A percentile compares a stretch with the other conserved stretches of the same genome.
Conservation (phyloP, 805 yeast species). For the Saccharomycopsis oosterbeekiorum region DNA sequence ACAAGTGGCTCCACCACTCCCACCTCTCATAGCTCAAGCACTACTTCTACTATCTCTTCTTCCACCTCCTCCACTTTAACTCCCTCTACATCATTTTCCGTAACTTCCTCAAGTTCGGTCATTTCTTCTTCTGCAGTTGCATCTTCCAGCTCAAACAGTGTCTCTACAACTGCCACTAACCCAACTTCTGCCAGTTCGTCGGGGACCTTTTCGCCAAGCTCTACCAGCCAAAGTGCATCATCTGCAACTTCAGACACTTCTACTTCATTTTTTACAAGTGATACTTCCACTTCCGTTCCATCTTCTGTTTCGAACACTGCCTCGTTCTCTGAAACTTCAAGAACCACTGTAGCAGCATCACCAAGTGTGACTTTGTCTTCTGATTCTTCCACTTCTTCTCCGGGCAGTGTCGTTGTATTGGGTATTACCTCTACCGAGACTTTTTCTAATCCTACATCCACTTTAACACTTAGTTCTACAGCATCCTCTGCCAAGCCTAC, state of each 20-base stretch:
- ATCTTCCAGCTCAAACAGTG: slow-evolving; percentile 4
- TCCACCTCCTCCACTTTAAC: not conserved
- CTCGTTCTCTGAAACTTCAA: not conserved
- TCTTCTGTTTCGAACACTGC: not conserved
- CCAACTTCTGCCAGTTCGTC: not conserved
- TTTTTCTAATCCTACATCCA: slow-evolving; percentile 24
- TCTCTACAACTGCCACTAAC: not conserved
- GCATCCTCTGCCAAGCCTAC: slow-evolving; percentile 22
- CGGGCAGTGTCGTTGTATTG: slow-evolving; percentile 23
- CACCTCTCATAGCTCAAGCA: not conserved
- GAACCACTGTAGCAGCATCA: not conserved
- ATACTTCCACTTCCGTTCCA: slow-evolving; percentile 6
- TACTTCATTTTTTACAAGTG: slow-evolving; percentile 8
- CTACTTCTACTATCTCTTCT: not conserved
- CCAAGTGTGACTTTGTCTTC: not conserved
- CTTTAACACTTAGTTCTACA: slow-evolving; percentile 24
- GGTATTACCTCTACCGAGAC: slow-evolving; percentile 27
- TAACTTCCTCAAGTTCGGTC: not conserved
- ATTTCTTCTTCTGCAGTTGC: slow-evolving; percentile 7
- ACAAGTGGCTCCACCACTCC: not conserved
- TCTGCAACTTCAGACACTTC: slow-evolving; percentile 4
- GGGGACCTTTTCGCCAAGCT: not conserved
- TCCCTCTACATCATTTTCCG: not conserved
- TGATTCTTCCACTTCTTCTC: not conserved
- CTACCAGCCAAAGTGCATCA: slow-evolving; percentile 1